Percentiles rank a stretch among this genome's conserved stretches.
phyloP scores from a whole-genome alignment of 441 rosid genomes.

The Populus trichocarpa region DNA sequence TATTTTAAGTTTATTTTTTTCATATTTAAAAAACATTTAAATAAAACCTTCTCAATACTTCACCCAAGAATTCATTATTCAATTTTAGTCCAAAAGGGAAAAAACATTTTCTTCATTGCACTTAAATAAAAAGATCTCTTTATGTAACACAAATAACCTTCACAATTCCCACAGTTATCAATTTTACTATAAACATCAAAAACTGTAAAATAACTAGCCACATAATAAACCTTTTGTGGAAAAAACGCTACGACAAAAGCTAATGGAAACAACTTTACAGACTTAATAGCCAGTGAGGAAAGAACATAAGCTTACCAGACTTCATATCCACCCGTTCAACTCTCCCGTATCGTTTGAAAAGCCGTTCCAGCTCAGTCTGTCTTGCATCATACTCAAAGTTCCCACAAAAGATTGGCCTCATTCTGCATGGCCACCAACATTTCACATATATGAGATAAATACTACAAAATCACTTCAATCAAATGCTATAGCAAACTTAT shows the following conservation, averaged over 20 bases:
- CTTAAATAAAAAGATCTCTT: neutral
- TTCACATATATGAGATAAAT: neutral
- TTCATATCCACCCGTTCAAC: constrained; percentile 97
- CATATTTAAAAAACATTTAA: neutral
- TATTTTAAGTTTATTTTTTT: too few species aligned
- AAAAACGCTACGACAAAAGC: too few species aligned
- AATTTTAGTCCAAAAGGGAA: neutral
- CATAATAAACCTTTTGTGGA: neutral
- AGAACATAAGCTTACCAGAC: constrained; percentile 42
- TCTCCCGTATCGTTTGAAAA: constrained; percentile 80
- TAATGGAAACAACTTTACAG: neutral
- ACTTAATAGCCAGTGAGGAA: neutral
- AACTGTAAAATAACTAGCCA: neutral
- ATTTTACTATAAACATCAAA: neutral
- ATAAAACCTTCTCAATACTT: neutral
- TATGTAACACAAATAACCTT: neutral
- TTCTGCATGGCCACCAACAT: constrained; percentile 17
- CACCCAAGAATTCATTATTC: neutral
- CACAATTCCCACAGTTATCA: neutral
- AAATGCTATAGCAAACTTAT: neutral
- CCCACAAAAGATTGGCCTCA: constrained; percentile 93
- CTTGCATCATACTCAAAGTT: constrained; percentile 94
- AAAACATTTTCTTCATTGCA: neutral
- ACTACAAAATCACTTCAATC: neutral
- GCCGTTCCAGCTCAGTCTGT: constrained; percentile 85